A percentile compares a stretch with the other conserved stretches of the same genome.
Evolutionary conservation across 2,329 filamentous ascomycete species (phyloP).

Genomic region (Biscogniauxia marginata): DNA sequence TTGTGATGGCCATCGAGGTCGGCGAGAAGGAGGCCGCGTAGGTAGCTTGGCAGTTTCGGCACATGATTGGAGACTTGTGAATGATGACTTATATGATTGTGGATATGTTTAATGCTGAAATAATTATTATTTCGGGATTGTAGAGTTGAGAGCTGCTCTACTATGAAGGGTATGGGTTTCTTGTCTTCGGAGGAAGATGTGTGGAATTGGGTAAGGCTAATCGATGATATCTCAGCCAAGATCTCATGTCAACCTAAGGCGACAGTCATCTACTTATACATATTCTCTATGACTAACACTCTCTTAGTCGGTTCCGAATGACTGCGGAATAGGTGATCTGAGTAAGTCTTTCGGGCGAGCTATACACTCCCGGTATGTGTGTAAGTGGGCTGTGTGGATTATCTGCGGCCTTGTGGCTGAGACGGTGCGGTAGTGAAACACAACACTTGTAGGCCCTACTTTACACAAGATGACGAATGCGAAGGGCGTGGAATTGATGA

Average conservation of each 20-base stretch:
- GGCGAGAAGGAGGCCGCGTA: slow-evolving; percentile 16
- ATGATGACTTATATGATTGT: background rate
- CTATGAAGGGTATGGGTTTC: too few species aligned
- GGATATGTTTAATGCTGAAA: background rate
- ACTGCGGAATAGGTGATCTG: background rate
- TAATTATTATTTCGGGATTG: background rate
- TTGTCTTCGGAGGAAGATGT: too few species aligned
- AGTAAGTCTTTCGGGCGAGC: background rate
- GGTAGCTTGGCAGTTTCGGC: slow-evolving; percentile 10
- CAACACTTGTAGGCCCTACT: background rate
- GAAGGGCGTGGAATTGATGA: background rate
- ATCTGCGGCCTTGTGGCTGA: background rate
- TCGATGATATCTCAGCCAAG: background rate
- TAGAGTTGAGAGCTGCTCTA: background rate
- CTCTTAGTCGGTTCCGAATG: background rate
- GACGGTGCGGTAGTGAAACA: background rate
- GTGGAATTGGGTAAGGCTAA: too few species aligned
- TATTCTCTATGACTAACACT: background rate
- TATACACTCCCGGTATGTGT: background rate
- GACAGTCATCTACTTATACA: background rate
- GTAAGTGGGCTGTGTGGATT: background rate
- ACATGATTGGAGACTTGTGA: slow-evolving; percentile 8
- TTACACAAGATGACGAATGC: background rate
- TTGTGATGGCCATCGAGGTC: slow-evolving; percentile 22
- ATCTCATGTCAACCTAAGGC: background rate